Conservation (phyloP, 495 filamentous ascomycete species). For the Podospora pseudopauciseta region DNA sequence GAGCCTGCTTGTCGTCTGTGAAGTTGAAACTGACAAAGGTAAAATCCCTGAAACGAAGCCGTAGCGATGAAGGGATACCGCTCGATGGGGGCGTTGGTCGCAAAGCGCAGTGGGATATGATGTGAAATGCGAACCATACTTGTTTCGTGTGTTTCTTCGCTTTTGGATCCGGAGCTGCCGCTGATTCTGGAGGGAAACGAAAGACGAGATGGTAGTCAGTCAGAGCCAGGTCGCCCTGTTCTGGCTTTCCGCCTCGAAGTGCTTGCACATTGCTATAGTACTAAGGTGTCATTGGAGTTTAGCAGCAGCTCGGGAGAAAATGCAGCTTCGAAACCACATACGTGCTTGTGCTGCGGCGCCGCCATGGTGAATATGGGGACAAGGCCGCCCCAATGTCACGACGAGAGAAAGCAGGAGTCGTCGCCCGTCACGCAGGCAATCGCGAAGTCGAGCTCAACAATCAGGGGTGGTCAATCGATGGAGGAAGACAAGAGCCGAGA, state of each 20-base stretch:
- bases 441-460: not conserved
- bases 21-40: slow-evolving; percentile 91
- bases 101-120: slow-evolving; percentile 72
- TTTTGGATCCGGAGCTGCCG: slow-evolving; percentile 24
- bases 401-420: not conserved
- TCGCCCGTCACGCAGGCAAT: not conserved
- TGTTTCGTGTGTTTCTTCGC: slow-evolving; percentile 57
- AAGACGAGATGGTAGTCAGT: slow-evolving; percentile 42
- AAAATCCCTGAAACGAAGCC: slow-evolving; percentile 88
- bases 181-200: slow-evolving; percentile 33
- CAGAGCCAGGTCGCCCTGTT: slow-evolving; percentile 43
- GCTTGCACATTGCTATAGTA: slow-evolving; percentile 42
- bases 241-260: slow-evolving; percentile 40
- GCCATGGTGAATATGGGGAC: slow-evolving; percentile 24
- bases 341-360: slow-evolving; percentile 33
- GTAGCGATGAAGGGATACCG: slow-evolving; percentile 73
- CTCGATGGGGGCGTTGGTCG: slow-evolving; percentile 67
- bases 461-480: not conserved
- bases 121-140: slow-evolving; percentile 90
- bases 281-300: slow-evolving; percentile 18
- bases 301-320: slow-evolving; percentile 21
- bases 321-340: slow-evolving; percentile 15
- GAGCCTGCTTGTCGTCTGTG: slow-evolving; percentile 62
- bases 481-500: not conserved
- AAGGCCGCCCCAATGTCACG: not conserved